Evolutionary conservation across 495 filamentous ascomycete genomes (phyloP).

Genomic region (Podospora pseudoanserina): DNA sequence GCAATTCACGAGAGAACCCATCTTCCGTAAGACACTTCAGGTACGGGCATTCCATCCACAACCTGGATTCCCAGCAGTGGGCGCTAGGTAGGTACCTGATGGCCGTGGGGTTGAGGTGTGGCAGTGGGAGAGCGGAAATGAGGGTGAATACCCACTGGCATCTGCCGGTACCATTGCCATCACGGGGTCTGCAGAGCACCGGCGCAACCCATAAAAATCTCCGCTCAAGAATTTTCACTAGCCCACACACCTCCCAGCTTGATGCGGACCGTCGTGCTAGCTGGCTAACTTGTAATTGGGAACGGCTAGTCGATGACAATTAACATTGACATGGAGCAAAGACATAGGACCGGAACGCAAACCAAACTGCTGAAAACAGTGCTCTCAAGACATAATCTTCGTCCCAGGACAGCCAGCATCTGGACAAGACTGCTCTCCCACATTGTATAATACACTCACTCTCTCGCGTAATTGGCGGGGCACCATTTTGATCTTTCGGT

Average conservation of each 20-base stretch:
- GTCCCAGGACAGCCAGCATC: not conserved
- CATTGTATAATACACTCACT: not conserved
- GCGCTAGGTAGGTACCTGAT: not conserved
- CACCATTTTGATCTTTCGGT: not conserved
- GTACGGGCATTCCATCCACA: not conserved
- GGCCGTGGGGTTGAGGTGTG: not conserved
- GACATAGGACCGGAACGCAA: not conserved
- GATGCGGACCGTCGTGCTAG: not conserved
- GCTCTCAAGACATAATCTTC: not conserved
- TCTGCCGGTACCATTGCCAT: conserved; percentile 11
- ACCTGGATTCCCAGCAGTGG: not conserved
- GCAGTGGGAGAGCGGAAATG: conserved; percentile 6
- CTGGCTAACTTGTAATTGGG: too few relatives aligned
- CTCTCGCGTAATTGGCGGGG: not conserved
- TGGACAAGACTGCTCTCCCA: not conserved
- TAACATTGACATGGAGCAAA: not conserved
- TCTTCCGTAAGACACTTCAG: not conserved
- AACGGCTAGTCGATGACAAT: not conserved
- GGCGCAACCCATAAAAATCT: conserved; percentile 5
- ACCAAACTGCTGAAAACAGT: not conserved
- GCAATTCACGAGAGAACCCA: not conserved
- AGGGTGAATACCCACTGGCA: conserved; percentile 7
- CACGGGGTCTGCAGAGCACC: conserved; percentile 3
- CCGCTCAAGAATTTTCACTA: conserved; percentile 4
- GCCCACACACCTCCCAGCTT: not conserved